These are phyloP conservation scores for Fusarium heterosporum DNA, from an alignment of 2,329 filamentous ascomycete species.

Conservation along the genomic window DNA sequence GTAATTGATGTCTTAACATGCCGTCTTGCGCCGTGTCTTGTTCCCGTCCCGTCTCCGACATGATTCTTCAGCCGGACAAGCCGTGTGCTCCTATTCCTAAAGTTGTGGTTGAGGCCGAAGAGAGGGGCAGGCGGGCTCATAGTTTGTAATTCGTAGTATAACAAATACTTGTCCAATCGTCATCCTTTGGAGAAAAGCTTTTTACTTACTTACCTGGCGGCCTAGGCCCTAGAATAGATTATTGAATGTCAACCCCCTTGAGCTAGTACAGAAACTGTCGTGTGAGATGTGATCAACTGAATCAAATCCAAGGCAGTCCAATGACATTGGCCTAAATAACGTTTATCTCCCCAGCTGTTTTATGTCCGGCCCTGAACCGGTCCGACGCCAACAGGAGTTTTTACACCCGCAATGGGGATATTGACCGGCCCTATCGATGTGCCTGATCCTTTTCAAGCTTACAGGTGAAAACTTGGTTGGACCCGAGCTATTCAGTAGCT, in stretches of 20 bases:
- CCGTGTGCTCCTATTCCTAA: slow-evolving; percentile 31
- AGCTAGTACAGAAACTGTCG: slow-evolving; percentile 2
- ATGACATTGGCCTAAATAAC: slow-evolving; percentile 8
- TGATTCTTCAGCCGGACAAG: slow-evolving; percentile 6
- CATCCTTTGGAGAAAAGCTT: slow-evolving; percentile 20
- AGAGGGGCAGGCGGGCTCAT: slow-evolving; percentile 4
- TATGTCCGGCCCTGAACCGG: slow-evolving; percentile 32
- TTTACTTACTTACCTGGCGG: neutral
- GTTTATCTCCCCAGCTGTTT: slow-evolving; percentile 13
- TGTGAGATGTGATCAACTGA: neutral
- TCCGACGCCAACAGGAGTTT: slow-evolving; percentile 30
- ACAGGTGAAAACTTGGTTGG: neutral
- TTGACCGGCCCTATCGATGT: slow-evolving; percentile 11
- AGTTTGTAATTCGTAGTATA: neutral
- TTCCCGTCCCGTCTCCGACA: slow-evolving; percentile 2
- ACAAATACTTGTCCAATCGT: slow-evolving; percentile 25
- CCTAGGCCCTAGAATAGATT: neutral
- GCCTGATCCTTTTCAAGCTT: neutral
- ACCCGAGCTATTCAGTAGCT: neutral
- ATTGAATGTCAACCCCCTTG: slow-evolving; percentile 3
- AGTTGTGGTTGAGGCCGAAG: slow-evolving; percentile 16
- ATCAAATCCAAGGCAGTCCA: neutral
- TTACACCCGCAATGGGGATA: slow-evolving; percentile 21
- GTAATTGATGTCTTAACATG: slow-evolving; percentile 18
- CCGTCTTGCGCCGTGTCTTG: neutral